Evolutionary conservation across 306 rosid genomes (phyloP), one percentile per base, ranked within the genome.

Genomic region (Senna tora): DNA sequence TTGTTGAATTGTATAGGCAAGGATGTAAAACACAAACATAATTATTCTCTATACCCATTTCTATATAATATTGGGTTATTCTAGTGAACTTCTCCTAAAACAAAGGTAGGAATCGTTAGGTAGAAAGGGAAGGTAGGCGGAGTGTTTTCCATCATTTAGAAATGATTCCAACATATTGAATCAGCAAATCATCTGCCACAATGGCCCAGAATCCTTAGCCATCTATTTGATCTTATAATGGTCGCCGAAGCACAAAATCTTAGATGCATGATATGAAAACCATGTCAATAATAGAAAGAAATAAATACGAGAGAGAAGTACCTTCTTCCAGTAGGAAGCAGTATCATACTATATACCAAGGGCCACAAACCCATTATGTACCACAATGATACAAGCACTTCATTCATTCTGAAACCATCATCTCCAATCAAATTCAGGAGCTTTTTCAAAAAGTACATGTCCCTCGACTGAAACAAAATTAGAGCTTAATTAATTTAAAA

Each of bases 301-400:
- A 22, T 55, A 41, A 53, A 14, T 22, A 68, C 47, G 58, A 60
- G 65, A 67, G 49, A 57, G 38, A 62, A 33, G 32, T 84, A 94
- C 98, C 98, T 91, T 73, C 97, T 89, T 77, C 89, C 97, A 4
- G 96, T 86, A 11, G 98, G 97, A 73, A 94, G 80, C 85, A 91
- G 73, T 71, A 91, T 80, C 97, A 87, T 87, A 84, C 84, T 69
- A 82, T 93, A 93, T 0, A 80, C 83, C 84, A 93, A 77, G 3
- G 97, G 98, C 98, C 98, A 93, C 79, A 93, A 81, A 34, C 97
- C 97, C 97, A 94, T 89, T 20, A 91, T 66, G 79, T 89, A 88
- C 98, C 98, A 94, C 62, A 87, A 75, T 34, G 96, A 84, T 20
- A 91, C 94, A 52, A 94, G 82, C 65, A 91, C 97, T 45, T 83